Evolutionary conservation across 345 rosid genomes (phyloP).

Genomic region (Cardamine occulta): DNA sequence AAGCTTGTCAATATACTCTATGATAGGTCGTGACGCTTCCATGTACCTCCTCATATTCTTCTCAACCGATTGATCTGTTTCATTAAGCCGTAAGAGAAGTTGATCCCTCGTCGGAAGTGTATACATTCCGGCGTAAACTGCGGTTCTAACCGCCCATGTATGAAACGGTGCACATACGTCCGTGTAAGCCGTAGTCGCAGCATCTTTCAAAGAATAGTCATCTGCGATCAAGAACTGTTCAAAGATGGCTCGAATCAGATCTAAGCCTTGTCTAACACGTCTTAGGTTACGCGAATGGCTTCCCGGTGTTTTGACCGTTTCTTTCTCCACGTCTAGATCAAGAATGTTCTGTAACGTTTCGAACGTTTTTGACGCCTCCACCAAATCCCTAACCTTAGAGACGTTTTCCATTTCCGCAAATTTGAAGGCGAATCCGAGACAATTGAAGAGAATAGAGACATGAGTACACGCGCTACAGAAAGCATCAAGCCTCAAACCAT

Average conservation of each 20-base stretch:
- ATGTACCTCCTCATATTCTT: constrained; percentile 82
- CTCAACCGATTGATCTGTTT: constrained; percentile 77
- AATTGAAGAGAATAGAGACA: constrained; percentile 68
- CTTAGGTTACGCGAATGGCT: constrained; percentile 80
- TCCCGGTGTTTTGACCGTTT: constrained; percentile 75
- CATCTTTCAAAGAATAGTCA: constrained; percentile 72
- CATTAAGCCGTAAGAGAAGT: constrained; percentile 72
- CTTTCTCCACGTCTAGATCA: constrained; percentile 67
- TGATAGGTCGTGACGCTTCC: constrained; percentile 62
- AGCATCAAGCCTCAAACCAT: constrained; percentile 51
- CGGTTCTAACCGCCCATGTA: constrained; percentile 83
- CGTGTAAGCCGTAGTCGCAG: constrained; percentile 82
- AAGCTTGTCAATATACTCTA: constrained; percentile 73
- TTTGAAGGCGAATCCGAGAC: constrained; percentile 89
- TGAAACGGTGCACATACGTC: constrained; percentile 92
- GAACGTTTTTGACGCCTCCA: constrained; percentile 65
- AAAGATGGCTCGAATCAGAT: constrained; percentile 80
- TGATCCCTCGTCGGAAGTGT: constrained; percentile 83
- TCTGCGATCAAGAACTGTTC: constrained; percentile 64
- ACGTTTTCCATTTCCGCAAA: constrained; percentile 85
- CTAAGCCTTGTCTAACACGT: constrained; percentile 93
- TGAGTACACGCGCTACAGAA: constrained; percentile 70
- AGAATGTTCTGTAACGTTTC: constrained; percentile 59
- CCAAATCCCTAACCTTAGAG: constrained; percentile 70
- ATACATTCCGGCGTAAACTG: constrained; percentile 95